Evolutionary conservation across 805 yeast species (phyloP).

Genomic region (Jamesozyma spencerorum): DNA sequence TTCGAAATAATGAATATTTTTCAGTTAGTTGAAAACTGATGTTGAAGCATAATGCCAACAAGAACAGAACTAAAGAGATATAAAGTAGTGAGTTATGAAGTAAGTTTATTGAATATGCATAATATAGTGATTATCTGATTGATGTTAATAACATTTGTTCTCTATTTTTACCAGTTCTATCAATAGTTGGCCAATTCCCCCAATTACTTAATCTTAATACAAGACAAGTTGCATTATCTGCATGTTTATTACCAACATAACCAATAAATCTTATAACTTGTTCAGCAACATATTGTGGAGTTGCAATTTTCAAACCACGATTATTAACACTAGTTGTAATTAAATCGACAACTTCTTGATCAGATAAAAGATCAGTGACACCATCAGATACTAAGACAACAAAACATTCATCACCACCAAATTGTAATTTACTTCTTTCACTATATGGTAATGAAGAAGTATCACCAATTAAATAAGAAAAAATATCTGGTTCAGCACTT

Average conservation of each 20-base stretch:
- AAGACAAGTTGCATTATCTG: slow-evolving; percentile 91
- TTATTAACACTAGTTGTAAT: slow-evolving; percentile 55
- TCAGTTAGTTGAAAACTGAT: too few species aligned
- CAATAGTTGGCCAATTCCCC: slow-evolving; percentile 86
- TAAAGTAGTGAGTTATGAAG: too few species aligned
- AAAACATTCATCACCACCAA: slow-evolving; percentile 85
- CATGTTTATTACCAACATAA: slow-evolving; percentile 64
- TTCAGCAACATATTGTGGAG: slow-evolving; percentile 78
- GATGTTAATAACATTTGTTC: slow-evolving; percentile 46
- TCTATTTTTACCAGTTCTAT: slow-evolving; percentile 73
- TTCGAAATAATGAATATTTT: too few species aligned
- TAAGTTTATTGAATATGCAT: too few species aligned
- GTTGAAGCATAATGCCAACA: too few species aligned
- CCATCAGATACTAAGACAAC: slow-evolving; percentile 83
- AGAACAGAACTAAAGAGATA: too few species aligned
- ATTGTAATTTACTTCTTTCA: slow-evolving; percentile 29
- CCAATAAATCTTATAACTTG: slow-evolving; percentile 79
- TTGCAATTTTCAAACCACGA: slow-evolving; percentile 58
- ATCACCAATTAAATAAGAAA: slow-evolving; percentile 61
- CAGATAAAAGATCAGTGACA: slow-evolving; percentile 66
- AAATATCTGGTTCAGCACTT: slow-evolving; percentile 85
- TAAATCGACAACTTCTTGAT: slow-evolving; percentile 87
- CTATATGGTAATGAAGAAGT: slow-evolving; percentile 33
- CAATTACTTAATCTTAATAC: slow-evolving; percentile 77
- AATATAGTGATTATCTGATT: neutral